These are phyloP conservation scores for Daedaleopsis sinensis DNA, from an alignment of 768 basidiomycete genomes.

Conservation along the genomic window DNA sequence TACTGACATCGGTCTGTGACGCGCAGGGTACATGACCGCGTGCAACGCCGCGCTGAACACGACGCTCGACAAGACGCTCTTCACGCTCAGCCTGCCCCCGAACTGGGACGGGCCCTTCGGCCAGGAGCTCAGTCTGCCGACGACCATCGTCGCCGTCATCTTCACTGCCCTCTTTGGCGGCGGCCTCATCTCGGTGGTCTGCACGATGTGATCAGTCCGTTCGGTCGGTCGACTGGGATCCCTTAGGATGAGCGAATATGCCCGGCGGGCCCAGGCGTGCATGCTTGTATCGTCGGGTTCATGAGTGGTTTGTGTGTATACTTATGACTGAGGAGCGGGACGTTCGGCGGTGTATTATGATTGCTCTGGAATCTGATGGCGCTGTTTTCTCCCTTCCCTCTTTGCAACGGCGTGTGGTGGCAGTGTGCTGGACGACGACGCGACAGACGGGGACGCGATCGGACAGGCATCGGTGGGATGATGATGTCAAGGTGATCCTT, in stretches of 20 bases:
- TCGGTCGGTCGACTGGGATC: not conserved
- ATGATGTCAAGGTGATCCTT: constrained; percentile 7
- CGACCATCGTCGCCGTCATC: constrained; percentile 47
- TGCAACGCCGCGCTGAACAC: constrained; percentile 44
- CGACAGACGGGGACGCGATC: no score
- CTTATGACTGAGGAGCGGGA: not conserved
- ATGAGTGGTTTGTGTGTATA: not conserved
- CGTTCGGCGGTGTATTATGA: not conserved
- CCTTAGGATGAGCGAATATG: not conserved
- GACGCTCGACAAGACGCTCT: constrained; percentile 41
- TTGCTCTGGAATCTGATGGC: not conserved
- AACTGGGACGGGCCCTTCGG: constrained; percentile 66
- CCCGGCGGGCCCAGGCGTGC: constrained; percentile 7
- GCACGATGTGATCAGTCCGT: constrained; percentile 44
- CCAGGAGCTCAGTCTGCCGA: constrained; percentile 45
- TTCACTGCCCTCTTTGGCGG: constrained; percentile 50
- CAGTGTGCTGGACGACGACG: no score
- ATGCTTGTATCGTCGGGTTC: not conserved
- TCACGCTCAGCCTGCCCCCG: constrained; percentile 47
- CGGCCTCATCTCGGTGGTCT: constrained; percentile 53
- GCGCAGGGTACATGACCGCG: constrained; percentile 55
- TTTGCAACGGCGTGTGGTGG: not conserved
- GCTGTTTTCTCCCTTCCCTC: not conserved
- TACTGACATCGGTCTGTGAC: not conserved
- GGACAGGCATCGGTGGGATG: not conserved